Evolutionary conservation across 371 early-diverging fungal species (phyloP), one percentile per base, ranked within the genome.

Genomic region (Circinella umbellata): DNA sequence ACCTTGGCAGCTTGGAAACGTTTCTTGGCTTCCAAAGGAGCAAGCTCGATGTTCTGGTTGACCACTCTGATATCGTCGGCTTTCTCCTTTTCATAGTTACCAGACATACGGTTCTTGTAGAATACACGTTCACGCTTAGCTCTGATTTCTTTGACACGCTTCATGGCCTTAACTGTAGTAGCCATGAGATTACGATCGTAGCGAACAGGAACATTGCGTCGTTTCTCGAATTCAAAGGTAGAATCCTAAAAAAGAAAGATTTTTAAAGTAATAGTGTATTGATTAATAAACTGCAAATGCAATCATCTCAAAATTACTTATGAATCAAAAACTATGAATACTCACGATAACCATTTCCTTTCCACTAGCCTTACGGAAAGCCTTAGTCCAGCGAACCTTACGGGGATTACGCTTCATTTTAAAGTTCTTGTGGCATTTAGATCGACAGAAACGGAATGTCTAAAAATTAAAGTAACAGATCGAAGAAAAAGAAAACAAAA

Each of bases 381-480:
- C 98, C 91, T 99, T 99, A 62, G 99, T 99, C 99, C 99, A 99
- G 75, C 92, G 89, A 69, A 98, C 95, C 91, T 99, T 99, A 78
- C 99, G 90, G 66, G 99, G 99, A 88, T 99, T 99, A 73, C 99
- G 93, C 93, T 99, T 98, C 93, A 96, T 95, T 83, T 99, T 99
- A 86, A 99, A 99, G 88, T 97, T 96, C 82, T 95, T 96, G 87
- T 95, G 95, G 88, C 99, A 99, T 90, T 99, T 99, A 63, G 99
- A 97, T 78, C 99, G 91, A 80, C 99, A 99, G 86, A 99, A 98
- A 64, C 96, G 92, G 85, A 99, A 99, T 37, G 91, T 89, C 92
- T 91, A 85, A 6, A n/a, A 35, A 13, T 27, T 27, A 27, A 27
- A 27, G 2, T 27, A 27, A 27, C 27, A 27, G 27, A 27, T 27